These are phyloP conservation scores for Patellifolia procumbens DNA, from an alignment of 179 eudicot species.

Conservation along the genomic window DNA sequence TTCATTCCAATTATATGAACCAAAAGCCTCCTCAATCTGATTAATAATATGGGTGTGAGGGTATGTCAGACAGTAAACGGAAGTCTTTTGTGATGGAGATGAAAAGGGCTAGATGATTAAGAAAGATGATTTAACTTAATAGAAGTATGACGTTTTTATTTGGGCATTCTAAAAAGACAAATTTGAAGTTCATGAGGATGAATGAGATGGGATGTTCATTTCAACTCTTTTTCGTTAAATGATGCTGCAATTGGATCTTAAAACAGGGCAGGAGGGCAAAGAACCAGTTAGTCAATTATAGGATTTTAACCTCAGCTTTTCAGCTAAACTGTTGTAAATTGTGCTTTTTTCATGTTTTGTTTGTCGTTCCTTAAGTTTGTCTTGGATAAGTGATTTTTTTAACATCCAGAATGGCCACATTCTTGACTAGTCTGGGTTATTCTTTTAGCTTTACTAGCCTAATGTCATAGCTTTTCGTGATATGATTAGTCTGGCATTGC, in stretches of 20 bases:
- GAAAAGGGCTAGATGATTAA: too few relatives aligned
- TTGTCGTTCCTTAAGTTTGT: background rate
- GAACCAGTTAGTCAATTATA: background rate
- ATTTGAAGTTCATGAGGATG: background rate
- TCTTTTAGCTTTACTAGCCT: background rate
- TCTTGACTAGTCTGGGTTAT: background rate
- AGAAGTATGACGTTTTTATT: too few relatives aligned
- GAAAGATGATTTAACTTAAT: too few relatives aligned
- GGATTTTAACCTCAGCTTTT: background rate
- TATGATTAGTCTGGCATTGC: constrained; percentile 13
- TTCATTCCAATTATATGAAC: too few relatives aligned
- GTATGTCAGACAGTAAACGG: too few relatives aligned
- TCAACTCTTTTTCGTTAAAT: background rate
- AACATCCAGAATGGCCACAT: background rate
- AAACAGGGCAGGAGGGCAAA: background rate
- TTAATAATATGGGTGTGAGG: too few relatives aligned
- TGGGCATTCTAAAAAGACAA: too few relatives aligned
- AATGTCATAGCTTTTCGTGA: constrained; percentile 1
- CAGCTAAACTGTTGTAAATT: background rate
- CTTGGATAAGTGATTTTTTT: background rate
- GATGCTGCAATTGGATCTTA: background rate
- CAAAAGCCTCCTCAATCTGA: too few relatives aligned
- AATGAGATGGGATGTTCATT: background rate
- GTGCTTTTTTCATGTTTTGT: background rate
- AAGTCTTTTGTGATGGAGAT: too few relatives aligned